Evolutionary conservation across 2,329 filamentous ascomycete genomes (phyloP).

Genomic region (Aspergillus cejpii): DNA sequence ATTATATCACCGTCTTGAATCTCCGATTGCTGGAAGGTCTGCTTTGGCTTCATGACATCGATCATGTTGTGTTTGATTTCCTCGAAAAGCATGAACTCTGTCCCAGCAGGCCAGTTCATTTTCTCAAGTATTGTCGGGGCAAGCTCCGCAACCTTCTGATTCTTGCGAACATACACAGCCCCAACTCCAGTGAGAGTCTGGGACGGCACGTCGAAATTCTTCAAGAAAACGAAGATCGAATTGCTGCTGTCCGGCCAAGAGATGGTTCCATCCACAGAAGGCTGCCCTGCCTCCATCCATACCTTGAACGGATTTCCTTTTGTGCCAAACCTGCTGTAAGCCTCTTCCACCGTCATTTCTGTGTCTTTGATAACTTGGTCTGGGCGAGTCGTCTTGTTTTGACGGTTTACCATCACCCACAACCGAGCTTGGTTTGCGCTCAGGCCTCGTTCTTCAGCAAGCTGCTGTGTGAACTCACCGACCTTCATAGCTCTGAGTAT

Average conservation of each 20-base stretch:
- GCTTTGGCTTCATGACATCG: conserved; percentile 84
- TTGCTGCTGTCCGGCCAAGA: conserved; percentile 56
- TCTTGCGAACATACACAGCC: conserved; percentile 79
- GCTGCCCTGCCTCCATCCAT: conserved; percentile 75
- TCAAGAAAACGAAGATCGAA: conserved; percentile 79
- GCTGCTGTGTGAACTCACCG: conserved; percentile 61
- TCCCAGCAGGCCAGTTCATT: conserved; percentile 79
- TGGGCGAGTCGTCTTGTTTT: conserved; percentile 92
- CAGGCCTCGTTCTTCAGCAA: conserved; percentile 64
- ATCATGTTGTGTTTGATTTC: conserved; percentile 99
- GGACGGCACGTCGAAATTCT: conserved; percentile 74
- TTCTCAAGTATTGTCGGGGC: conserved; percentile 67
- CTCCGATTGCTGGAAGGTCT: conserved; percentile 81
- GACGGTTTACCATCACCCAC: conserved; percentile 97
- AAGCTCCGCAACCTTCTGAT: conserved; percentile 81
- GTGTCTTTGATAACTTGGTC: conserved; percentile 78
- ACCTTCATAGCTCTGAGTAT: conserved; percentile 69
- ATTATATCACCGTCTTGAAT: conserved; percentile 96
- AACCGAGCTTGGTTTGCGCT: conserved; percentile 67
- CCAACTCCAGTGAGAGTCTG: conserved; percentile 72
- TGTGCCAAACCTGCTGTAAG: conserved; percentile 60
- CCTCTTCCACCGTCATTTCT: conserved; percentile 71
- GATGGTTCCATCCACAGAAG: conserved; percentile 62
- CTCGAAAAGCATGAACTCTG: conserved; percentile 71
- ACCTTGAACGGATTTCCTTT: conserved; percentile 64